Conservation (phyloP, 2,329 filamentous ascomycete genomes). For the Fusarium compactum region DNA sequence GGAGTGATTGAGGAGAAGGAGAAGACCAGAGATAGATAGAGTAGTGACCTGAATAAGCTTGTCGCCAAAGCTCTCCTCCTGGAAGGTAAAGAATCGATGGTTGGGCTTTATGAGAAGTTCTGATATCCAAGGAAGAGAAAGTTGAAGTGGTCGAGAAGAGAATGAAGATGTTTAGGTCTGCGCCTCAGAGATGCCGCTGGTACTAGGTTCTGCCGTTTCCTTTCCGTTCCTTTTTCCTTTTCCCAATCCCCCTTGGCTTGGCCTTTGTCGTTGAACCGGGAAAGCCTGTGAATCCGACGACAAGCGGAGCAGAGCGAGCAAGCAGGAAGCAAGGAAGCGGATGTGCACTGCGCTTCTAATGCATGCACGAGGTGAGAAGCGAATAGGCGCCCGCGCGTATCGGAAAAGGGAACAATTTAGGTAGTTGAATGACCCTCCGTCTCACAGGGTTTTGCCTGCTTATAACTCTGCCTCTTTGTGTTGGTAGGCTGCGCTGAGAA, state of each 20-base stretch:
- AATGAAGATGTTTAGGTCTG: conserved; percentile 10
- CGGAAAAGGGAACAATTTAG: conserved; percentile 9
- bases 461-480: neutral
- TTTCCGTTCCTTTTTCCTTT: neutral
- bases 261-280: conserved; percentile 17
- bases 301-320: conserved; percentile 27
- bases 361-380: conserved; percentile 25
- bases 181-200: conserved; percentile 20
- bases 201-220: neutral
- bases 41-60: neutral
- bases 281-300: conserved; percentile 28
- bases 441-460: neutral
- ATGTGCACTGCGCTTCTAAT: conserved; percentile 25
- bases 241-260: neutral
- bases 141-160: conserved; percentile 1
- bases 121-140: conserved; percentile 20
- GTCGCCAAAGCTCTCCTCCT: neutral
- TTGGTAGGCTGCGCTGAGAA: neutral
- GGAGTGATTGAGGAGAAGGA: conserved; percentile 6
- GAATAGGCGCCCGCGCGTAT: conserved; percentile 38
- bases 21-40: neutral
- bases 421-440: neutral
- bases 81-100: neutral
- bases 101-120: neutral
- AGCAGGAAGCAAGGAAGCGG: neutral